These are phyloP conservation scores for Globisporangium cylindrosporum DNA, from an alignment of 352 stramenopile genomes.

Conservation along the genomic window DNA sequence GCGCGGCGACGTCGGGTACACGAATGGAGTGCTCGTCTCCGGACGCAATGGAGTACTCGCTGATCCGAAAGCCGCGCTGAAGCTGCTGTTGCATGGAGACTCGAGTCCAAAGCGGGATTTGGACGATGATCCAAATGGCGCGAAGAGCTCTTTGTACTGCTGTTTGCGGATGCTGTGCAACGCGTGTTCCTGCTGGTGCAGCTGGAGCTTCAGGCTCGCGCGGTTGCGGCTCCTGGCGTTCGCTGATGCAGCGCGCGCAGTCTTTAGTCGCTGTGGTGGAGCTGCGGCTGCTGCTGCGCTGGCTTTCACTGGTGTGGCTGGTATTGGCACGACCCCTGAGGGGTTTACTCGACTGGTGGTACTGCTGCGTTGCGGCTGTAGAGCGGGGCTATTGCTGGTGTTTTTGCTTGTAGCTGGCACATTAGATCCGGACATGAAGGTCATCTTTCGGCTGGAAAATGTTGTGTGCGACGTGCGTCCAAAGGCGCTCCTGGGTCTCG, in stretches of 20 bases:
- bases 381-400: background rate
- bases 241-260: slow-evolving; percentile 2
- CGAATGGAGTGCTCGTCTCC: slow-evolving; percentile 20
- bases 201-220: background rate
- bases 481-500: slow-evolving; percentile 30
- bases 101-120: slow-evolving; percentile 25
- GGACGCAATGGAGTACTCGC: slow-evolving; percentile 21
- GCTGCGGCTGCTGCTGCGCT: background rate
- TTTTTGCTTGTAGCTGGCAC: background rate
- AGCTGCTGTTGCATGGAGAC: background rate
- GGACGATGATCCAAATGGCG: slow-evolving; percentile 33
- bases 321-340: too few relatives aligned
- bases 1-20: slow-evolving; percentile 20
- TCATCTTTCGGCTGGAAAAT: slow-evolving; percentile 14
- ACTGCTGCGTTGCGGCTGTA: background rate
- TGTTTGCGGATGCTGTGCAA: background rate
- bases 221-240: background rate
- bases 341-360: background rate
- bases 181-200: background rate
- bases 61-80: background rate
- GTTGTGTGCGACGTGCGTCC: slow-evolving; percentile 12
- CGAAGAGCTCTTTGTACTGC: background rate
- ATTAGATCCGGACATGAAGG: background rate
- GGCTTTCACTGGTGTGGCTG: background rate
- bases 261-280: background rate